Percentiles rank a stretch among this genome's conserved stretches.
Conservation (phyloP, 148 eudicot genomes). For the Cornus florida region DNA sequence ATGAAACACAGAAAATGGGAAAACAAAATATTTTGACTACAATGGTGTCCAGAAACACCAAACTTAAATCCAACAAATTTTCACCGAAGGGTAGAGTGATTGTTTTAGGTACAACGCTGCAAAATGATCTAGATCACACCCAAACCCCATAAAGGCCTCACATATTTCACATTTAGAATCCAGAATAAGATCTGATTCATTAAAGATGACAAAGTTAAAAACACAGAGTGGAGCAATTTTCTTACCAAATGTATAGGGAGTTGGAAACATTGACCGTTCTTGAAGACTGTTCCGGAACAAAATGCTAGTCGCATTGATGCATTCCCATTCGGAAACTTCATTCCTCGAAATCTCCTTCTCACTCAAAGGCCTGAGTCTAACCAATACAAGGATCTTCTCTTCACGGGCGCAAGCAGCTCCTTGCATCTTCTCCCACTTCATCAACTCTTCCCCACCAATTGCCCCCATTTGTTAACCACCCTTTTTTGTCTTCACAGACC, state of each 20-base stretch:
- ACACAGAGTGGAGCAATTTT: background rate
- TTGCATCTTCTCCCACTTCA: conserved; percentile 54
- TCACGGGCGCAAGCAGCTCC: conserved; percentile 49
- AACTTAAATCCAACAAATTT: background rate
- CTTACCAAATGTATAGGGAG: conserved; percentile 86
- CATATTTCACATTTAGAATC: no score
- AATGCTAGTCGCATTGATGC: conserved; percentile 76
- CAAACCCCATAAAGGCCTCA: background rate
- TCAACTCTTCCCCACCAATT: conserved; percentile 63
- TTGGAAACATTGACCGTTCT: conserved; percentile 92
- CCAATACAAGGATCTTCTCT: conserved; percentile 91
- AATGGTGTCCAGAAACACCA: background rate
- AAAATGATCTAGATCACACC: background rate
- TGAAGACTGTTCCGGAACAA: conserved; percentile 91
- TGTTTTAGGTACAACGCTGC: background rate
- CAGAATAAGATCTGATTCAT: background rate
- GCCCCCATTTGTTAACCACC: conserved; percentile 53
- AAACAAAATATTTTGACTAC: background rate
- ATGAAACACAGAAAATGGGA: background rate
- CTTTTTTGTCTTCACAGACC: conserved; percentile 4
- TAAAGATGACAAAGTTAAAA: background rate
- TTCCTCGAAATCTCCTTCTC: conserved; percentile 70
- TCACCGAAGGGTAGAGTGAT: no score
- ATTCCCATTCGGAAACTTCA: conserved; percentile 97
- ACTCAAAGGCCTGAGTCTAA: conserved; percentile 84